These are phyloP conservation scores for Ophiostoma piceae DNA, from an alignment of 2,329 filamentous ascomycete genomes.

Conservation along the genomic window DNA sequence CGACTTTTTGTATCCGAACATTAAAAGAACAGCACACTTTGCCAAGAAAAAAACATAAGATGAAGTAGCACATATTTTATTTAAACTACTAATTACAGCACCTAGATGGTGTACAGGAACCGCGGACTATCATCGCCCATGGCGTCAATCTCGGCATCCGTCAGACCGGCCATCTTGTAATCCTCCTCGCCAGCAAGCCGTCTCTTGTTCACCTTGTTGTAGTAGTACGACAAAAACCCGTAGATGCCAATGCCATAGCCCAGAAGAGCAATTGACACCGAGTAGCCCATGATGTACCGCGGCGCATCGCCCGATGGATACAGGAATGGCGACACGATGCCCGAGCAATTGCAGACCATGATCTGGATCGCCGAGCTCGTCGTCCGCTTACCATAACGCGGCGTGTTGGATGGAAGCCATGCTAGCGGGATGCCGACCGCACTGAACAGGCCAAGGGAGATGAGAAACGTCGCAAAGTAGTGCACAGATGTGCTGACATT, in stretches of 20 bases:
- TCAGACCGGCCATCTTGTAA: slow-evolving; percentile 18
- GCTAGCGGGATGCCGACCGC: slow-evolving; percentile 51
- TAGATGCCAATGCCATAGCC: slow-evolving; percentile 14
- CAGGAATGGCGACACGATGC: slow-evolving; percentile 21
- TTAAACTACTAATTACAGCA: neutral
- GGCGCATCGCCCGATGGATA: slow-evolving; percentile 17
- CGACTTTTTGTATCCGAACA: neutral
- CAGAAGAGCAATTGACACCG: slow-evolving; percentile 17
- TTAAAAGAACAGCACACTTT: too few relatives aligned
- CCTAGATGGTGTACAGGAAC: slow-evolving; percentile 17
- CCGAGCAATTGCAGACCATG: slow-evolving; percentile 24
- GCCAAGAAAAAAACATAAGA: too few relatives aligned
- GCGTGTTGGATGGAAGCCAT: slow-evolving; percentile 62
- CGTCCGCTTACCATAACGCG: slow-evolving; percentile 68
- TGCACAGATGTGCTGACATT: slow-evolving; percentile 43
- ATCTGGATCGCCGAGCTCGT: slow-evolving; percentile 24
- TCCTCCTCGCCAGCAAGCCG: slow-evolving; percentile 14
- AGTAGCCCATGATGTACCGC: slow-evolving; percentile 19
- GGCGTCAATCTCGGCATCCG: slow-evolving; percentile 19
- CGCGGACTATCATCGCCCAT: slow-evolving; percentile 19
- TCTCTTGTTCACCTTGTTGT: neutral
- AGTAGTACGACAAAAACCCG: slow-evolving; percentile 4
- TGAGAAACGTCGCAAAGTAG: slow-evolving; percentile 65
- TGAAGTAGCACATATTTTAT: too few relatives aligned
- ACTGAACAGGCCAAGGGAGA: slow-evolving; percentile 65